phyloP scores from a whole-genome alignment of 2,329 filamentous ascomycete genomes.

The Lasiodiplodia sp. region DNA sequence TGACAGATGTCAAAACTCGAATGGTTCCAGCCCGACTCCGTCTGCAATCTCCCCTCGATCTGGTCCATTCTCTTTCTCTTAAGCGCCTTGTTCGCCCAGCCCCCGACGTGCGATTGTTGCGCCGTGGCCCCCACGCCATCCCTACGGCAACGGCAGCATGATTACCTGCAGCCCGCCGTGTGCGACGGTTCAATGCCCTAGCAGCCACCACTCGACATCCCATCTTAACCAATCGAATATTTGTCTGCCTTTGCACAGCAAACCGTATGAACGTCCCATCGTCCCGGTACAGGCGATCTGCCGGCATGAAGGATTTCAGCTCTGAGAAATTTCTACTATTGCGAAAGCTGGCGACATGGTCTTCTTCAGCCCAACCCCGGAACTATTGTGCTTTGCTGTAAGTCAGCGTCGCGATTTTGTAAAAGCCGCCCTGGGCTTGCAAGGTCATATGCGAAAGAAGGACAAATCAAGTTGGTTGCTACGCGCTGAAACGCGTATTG shows the following conservation, averaged over 20 bases:
- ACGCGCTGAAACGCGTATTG: too few species aligned
- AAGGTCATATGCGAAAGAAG: too few species aligned
- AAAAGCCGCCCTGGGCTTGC: background rate
- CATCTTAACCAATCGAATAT: background rate
- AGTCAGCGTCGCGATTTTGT: background rate
- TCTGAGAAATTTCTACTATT: too few species aligned
- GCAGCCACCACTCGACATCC: background rate
- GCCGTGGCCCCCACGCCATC: background rate
- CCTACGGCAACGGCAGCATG: background rate
- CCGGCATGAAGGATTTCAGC: too few species aligned
- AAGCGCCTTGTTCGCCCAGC: background rate
- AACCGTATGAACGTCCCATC: too few species aligned
- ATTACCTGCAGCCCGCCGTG: background rate
- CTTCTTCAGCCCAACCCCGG: too few species aligned
- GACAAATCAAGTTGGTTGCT: too few species aligned
- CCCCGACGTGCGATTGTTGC: background rate
- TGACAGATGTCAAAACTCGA: constrained; percentile 19
- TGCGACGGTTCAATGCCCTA: background rate
- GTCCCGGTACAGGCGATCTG: too few species aligned
- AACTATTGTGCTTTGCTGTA: background rate
- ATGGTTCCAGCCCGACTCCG: constrained; percentile 8
- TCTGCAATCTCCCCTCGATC: background rate
- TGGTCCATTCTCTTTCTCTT: background rate
- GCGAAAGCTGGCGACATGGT: too few species aligned
- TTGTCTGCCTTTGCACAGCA: background rate